Percentiles rank a stretch among this genome's conserved stretches.
These are phyloP conservation scores for Cytospora paraplurivora DNA, from an alignment of 2,329 filamentous ascomycete genomes.

Conservation along the genomic window DNA sequence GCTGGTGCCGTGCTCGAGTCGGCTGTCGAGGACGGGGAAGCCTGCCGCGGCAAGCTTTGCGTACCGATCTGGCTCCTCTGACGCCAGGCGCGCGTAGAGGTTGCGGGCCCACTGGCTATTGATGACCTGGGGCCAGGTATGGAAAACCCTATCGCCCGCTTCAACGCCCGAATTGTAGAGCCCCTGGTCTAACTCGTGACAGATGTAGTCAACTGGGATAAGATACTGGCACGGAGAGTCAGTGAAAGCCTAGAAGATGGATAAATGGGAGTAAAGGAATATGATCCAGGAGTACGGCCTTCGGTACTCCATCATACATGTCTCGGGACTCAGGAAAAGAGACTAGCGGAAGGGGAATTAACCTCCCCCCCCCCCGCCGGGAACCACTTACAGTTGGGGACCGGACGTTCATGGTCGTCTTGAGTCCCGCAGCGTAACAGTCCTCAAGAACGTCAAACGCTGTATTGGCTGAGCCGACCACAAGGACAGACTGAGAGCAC, in stretches of 20 bases:
- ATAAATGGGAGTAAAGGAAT: too few relatives aligned
- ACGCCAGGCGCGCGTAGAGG: conserved; percentile 33
- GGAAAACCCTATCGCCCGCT: conserved; percentile 32
- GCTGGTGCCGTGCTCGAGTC: conserved; percentile 30
- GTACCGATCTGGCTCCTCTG: conserved; percentile 41
- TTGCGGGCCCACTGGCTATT: conserved; percentile 30
- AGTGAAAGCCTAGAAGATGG: too few relatives aligned
- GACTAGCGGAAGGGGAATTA: too few relatives aligned
- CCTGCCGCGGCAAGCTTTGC: conserved; percentile 37
- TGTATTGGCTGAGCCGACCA: conserved; percentile 45
- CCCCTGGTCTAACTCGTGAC: conserved; percentile 34
- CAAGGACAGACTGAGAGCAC: conserved; percentile 33
- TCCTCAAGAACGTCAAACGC: conserved; percentile 44
- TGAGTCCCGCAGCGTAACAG: conserved; percentile 37
- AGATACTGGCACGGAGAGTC: conserved; percentile 31
- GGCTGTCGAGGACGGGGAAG: conserved; percentile 41
- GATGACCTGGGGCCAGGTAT: conserved; percentile 31
- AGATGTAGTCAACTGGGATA: conserved; percentile 37
- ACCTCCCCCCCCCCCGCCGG: too few relatives aligned
- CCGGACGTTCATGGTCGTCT: conserved; percentile 40
- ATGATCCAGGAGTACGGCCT: too few relatives aligned
- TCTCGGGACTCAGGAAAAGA: too few relatives aligned
- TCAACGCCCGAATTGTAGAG: conserved; percentile 35
- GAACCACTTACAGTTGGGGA: conserved; percentile 34
- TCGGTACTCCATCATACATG: too few relatives aligned